Evolutionary conservation across 495 filamentous ascomycete species (phyloP).

Genomic region (Penicillium maclennaniae): DNA sequence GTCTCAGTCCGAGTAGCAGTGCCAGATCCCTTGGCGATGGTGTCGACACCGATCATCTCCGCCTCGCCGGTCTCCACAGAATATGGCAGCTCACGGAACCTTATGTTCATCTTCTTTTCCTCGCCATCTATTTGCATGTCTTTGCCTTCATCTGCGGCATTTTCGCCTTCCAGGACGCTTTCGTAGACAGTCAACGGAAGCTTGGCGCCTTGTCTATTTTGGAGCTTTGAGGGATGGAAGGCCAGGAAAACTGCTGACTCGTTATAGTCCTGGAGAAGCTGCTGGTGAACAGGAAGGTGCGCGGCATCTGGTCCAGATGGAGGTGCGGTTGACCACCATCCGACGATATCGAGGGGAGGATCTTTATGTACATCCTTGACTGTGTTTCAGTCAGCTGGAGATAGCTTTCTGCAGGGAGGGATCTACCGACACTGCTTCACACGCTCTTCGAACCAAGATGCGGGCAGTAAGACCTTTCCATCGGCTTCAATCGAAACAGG

Average conservation of each 20-base stretch:
- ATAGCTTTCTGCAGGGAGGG: neutral
- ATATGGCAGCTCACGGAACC: conserved; percentile 81
- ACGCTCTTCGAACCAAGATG: conserved; percentile 72
- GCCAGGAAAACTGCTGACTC: conserved; percentile 85
- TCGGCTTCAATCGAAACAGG: conserved; percentile 44
- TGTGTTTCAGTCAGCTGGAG: conserved; percentile 29
- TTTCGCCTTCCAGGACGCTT: conserved; percentile 67
- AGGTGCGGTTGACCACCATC: conserved; percentile 88
- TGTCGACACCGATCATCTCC: conserved; percentile 96
- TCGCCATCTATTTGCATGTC: conserved; percentile 73
- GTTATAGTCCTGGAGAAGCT: conserved; percentile 67
- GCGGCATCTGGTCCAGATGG: conserved; percentile 61
- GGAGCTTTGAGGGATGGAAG: conserved; percentile 66
- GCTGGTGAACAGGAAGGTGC: conserved; percentile 70
- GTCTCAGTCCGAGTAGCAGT: conserved; percentile 55
- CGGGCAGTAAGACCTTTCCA: conserved; percentile 53
- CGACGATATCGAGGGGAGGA: conserved; percentile 80
- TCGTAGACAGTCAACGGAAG: conserved; percentile 91
- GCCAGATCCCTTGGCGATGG: conserved; percentile 75
- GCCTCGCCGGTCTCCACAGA: conserved; percentile 89
- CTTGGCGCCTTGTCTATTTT: conserved; percentile 60
- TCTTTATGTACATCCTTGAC: conserved; percentile 86
- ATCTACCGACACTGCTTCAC: conserved; percentile 72
- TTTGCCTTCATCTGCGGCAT: conserved; percentile 53
- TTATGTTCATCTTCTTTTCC: conserved; percentile 51